Evolutionary conservation across 164 flowering plant genomes (phyloP).

Genomic region (Stephania cephalantha): DNA sequence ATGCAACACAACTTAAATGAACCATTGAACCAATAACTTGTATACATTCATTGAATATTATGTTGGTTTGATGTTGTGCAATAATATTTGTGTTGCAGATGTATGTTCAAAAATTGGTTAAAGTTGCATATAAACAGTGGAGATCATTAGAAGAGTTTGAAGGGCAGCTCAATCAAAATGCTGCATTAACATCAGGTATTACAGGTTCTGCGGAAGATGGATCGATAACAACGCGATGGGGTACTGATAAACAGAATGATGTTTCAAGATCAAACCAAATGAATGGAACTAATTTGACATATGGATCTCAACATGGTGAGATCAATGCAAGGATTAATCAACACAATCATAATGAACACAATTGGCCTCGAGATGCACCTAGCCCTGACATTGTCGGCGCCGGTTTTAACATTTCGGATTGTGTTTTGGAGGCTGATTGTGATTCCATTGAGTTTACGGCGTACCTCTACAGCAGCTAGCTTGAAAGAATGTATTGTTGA

Average conservation of each 20-base stretch:
- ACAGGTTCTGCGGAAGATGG: background rate
- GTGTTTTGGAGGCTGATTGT: background rate
- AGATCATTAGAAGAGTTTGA: conserved; percentile 24
- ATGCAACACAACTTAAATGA: background rate
- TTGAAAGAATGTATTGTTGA: too few relatives aligned
- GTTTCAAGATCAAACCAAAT: background rate
- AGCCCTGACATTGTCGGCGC: background rate
- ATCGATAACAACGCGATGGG: background rate
- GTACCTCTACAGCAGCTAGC: background rate
- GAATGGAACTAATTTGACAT: background rate
- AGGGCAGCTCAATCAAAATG: conserved; percentile 2
- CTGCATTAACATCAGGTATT: conserved; percentile 12
- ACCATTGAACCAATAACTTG: background rate
- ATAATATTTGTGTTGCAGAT: conserved; percentile 10
- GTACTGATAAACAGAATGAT: background rate
- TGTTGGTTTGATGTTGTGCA: background rate
- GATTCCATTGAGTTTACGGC: background rate
- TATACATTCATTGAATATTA: background rate
- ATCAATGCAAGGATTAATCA: background rate
- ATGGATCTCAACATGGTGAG: background rate
- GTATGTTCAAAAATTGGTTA: conserved; percentile 18
- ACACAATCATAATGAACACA: background rate
- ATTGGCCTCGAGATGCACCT: background rate
- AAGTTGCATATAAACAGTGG: conserved; percentile 28
- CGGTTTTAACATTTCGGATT: background rate